Percentiles rank a stretch among this genome's conserved stretches.
Conservation (phyloP, 1,284 basidiomycete genomes). For the Porogramme epimiltina region DNA sequence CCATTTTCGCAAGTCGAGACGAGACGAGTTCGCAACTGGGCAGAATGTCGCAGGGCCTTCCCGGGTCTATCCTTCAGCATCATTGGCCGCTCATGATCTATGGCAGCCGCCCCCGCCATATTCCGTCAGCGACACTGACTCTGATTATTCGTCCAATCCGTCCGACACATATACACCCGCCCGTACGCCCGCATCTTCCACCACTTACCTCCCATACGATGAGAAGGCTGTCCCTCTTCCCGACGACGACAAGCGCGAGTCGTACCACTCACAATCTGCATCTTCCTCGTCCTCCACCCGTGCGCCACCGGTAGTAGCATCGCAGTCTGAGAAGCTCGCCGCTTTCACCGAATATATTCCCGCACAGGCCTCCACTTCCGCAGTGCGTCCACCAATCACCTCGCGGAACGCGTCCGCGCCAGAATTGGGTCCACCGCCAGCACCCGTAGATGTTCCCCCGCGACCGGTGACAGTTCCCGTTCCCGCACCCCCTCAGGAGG, state of each 20-base stretch:
- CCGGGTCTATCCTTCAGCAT: slow-evolving; percentile 11
- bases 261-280: not conserved
- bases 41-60: slow-evolving; percentile 1
- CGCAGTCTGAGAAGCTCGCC: slow-evolving; percentile 4
- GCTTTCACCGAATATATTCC: not conserved
- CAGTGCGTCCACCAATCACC: slow-evolving; percentile 18
- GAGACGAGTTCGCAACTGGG: slow-evolving; percentile 5
- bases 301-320: not conserved
- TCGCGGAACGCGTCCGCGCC: slow-evolving; percentile 27
- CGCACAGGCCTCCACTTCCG: slow-evolving; percentile 11
- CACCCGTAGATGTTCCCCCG: slow-evolving; percentile 20
- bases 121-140: slow-evolving; percentile 21
- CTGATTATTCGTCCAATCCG: no score
- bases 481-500: slow-evolving; percentile 1
- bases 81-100: slow-evolving; percentile 8
- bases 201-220: slow-evolving; percentile 3
- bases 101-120: slow-evolving; percentile 23
- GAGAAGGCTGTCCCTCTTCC: not conserved
- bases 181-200: slow-evolving; percentile 12
- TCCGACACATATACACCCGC: no score
- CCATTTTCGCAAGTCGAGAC: slow-evolving; percentile 7
- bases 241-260: not conserved
- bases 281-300: not conserved
- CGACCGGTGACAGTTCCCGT: slow-evolving; percentile 25
- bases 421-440: slow-evolving; percentile 23